These are phyloP conservation scores for Hypomontagnella monticulosa DNA, from an alignment of 495 filamentous ascomycete species.

Conservation along the genomic window DNA sequence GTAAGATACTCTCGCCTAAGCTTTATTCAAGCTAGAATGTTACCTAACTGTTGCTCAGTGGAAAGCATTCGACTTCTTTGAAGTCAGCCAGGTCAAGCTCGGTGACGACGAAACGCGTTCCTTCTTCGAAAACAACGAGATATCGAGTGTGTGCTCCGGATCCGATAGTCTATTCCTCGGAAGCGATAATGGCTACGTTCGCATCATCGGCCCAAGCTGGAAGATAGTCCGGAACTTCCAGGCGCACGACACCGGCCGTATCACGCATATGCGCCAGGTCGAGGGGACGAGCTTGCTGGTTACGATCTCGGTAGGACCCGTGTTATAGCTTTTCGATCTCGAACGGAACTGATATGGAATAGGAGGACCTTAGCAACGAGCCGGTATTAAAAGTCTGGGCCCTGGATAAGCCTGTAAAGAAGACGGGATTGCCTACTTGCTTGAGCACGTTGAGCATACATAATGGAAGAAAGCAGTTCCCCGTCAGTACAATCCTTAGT, in stretches of 20 bases:
- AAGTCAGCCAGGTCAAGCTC: constrained; percentile 84
- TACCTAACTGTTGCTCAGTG: constrained; percentile 66
- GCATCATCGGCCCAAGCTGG: constrained; percentile 85
- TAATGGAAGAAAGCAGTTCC: constrained; percentile 93
- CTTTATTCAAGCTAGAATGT: background rate
- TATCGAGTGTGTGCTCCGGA: constrained; percentile 76
- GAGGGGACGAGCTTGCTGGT: constrained; percentile 86
- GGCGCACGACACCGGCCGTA: constrained; percentile 78
- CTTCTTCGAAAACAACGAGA: constrained; percentile 60
- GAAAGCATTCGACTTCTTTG: constrained; percentile 99
- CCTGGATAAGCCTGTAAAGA: constrained; percentile 92
- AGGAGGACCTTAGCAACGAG: constrained; percentile 85
- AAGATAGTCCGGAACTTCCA: constrained; percentile 87
- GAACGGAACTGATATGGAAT: constrained; percentile 25
- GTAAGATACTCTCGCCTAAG: constrained; percentile 17
- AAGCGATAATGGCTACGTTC: constrained; percentile 81
- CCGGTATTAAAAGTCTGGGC: constrained; percentile 96
- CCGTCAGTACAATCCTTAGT: constrained; percentile 61
- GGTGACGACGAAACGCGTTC: constrained; percentile 70
- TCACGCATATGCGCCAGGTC: constrained; percentile 96
- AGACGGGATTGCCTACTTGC: constrained; percentile 86
- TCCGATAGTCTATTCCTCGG: constrained; percentile 92
- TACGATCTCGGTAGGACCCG: constrained; percentile 69
- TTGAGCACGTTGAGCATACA: constrained; percentile 84
- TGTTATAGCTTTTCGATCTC: background rate